Evolutionary conservation across 805 yeast species (phyloP).

Genomic region (Tetrapisispora pingtungensis): DNA sequence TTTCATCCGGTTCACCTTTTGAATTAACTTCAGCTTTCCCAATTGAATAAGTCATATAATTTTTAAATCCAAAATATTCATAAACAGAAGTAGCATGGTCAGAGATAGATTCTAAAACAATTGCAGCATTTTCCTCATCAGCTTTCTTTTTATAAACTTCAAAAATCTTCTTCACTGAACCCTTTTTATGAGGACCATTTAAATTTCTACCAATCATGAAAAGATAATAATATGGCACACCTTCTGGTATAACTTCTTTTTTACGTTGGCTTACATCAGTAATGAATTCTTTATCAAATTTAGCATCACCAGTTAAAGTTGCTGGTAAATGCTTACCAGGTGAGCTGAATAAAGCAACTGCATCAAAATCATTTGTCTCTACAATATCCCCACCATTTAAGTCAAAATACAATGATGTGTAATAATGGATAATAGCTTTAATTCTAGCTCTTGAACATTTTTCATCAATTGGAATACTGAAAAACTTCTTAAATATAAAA

Average conservation of each 20-base stretch:
- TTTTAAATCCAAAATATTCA: slow-evolving; percentile 29
- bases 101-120: slow-evolving; percentile 28
- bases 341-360: slow-evolving; percentile 25
- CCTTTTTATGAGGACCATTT: slow-evolving; percentile 19
- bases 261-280: slow-evolving; percentile 16
- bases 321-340: slow-evolving; percentile 21
- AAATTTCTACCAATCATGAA: slow-evolving; percentile 28
- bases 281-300: slow-evolving; percentile 24
- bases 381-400: slow-evolving; percentile 25
- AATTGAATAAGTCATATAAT: slow-evolving; percentile 19
- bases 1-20: slow-evolving; percentile 19
- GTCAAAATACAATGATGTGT: slow-evolving; percentile 20
- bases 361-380: slow-evolving; percentile 27
- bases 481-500: slow-evolving; percentile 25
- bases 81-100: slow-evolving; percentile 27
- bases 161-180: slow-evolving; percentile 27
- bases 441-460: slow-evolving; percentile 17
- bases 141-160: slow-evolving; percentile 23
- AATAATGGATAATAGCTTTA: slow-evolving; percentile 19
- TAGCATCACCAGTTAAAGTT: slow-evolving; percentile 19
- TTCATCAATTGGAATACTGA: slow-evolving; percentile 17
- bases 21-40: slow-evolving; percentile 27
- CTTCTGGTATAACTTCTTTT: slow-evolving; percentile 19
- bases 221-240: slow-evolving; percentile 24
- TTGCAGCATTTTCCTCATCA: slow-evolving; percentile 23